Percentiles rank a stretch among this genome's conserved stretches.
These are phyloP conservation scores for Linnemannia exigua DNA, from an alignment of 192 early-diverging fungal species.

Conservation along the genomic window DNA sequence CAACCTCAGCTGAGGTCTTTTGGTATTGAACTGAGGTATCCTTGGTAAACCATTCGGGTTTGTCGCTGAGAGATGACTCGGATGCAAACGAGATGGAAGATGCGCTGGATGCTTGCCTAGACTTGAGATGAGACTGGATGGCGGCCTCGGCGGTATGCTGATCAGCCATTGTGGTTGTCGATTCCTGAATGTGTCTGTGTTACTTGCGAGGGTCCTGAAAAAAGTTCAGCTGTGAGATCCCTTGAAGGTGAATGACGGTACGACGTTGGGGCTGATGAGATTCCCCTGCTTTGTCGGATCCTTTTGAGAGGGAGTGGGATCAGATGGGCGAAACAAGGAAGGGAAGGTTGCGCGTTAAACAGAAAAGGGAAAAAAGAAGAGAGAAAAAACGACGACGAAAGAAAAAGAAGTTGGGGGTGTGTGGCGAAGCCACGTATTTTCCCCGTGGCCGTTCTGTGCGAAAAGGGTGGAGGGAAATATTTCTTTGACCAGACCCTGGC, in stretches of 20 bases:
- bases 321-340: no score
- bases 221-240: no score
- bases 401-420: background rate
- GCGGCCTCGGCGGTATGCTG: background rate
- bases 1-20: conserved; percentile 47
- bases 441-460: no score
- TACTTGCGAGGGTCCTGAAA: conserved; percentile 9
- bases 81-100: conserved; percentile 40
- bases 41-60: conserved; percentile 49
- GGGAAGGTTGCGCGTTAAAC: background rate
- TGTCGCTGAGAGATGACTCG: conserved; percentile 35
- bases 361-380: background rate
- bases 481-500: no score
- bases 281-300: background rate
- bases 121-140: conserved; percentile 16
- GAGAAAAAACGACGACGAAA: no score
- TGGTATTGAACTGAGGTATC: conserved; percentile 51
- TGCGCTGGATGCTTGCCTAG: conserved; percentile 33
- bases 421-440: no score
- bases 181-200: background rate
- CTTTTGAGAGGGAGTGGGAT: no score
- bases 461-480: no score
- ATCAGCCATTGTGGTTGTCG: background rate
- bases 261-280: background rate
- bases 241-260: background rate